Evolutionary conservation across 2,329 filamentous ascomycete genomes (phyloP).

Genomic region (Ambrosiella cleistominuta): DNA sequence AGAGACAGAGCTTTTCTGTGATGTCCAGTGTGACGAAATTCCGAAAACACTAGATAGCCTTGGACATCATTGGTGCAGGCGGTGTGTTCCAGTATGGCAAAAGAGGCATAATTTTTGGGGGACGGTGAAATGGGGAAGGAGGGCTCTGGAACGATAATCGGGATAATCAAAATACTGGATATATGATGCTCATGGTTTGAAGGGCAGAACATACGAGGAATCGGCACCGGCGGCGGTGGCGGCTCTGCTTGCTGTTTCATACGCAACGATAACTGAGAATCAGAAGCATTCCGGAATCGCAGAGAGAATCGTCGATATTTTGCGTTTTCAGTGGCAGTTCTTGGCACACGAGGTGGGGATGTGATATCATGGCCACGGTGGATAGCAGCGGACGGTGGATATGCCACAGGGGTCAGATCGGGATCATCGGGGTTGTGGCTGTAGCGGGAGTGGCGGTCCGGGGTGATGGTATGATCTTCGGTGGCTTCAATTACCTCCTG

Average conservation of each 20-base stretch:
- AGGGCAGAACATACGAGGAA: slow-evolving; percentile 26
- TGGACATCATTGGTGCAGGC: too few relatives aligned
- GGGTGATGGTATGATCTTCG: slow-evolving; percentile 2
- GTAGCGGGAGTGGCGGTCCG: neutral
- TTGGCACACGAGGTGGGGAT: slow-evolving; percentile 1
- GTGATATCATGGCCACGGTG: slow-evolving; percentile 12
- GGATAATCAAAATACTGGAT: too few relatives aligned
- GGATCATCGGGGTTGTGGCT: slow-evolving; percentile 6
- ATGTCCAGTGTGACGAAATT: too few relatives aligned
- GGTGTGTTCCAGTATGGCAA: too few relatives aligned
- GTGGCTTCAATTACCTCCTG: neutral
- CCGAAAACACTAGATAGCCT: too few relatives aligned
- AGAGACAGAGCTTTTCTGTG: too few relatives aligned
- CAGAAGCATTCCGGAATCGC: slow-evolving; percentile 80
- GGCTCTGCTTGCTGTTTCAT: slow-evolving; percentile 50
- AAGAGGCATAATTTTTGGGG: too few relatives aligned
- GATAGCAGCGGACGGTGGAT: slow-evolving; percentile 16
- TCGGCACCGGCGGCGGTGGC: slow-evolving; percentile 37
- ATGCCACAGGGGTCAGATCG: slow-evolving; percentile 13
- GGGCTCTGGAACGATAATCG: too few relatives aligned
- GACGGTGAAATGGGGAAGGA: too few relatives aligned
- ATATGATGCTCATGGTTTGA: too few relatives aligned
- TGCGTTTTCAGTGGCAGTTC: slow-evolving; percentile 16
- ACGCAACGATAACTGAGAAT: slow-evolving; percentile 66
- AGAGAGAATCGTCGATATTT: slow-evolving; percentile 50